These are phyloP conservation scores for Carpinus viminea DNA, from an alignment of 306 rosid species.

Conservation along the genomic window DNA sequence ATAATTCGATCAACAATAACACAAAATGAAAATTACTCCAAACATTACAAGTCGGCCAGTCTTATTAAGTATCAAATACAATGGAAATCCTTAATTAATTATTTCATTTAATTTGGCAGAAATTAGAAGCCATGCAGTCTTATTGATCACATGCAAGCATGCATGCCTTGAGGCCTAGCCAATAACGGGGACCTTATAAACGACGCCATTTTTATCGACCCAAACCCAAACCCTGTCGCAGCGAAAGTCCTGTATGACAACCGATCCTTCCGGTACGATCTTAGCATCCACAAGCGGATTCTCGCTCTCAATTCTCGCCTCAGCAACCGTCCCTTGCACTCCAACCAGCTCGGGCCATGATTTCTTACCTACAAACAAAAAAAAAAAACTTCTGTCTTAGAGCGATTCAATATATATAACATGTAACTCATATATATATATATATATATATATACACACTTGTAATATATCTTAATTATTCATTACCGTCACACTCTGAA, in stretches of 20 bases:
- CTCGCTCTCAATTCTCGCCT: conserved; percentile 43
- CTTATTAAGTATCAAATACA: too few species aligned
- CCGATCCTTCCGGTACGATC: conserved; percentile 24
- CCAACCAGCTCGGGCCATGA: conserved; percentile 65
- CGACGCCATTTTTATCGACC: conserved; percentile 31
- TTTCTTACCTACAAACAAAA: conserved; percentile 38
- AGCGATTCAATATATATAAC: too few species aligned
- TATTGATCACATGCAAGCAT: too few species aligned
- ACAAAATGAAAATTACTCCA: too few species aligned
- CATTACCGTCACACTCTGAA: conserved; percentile 24
- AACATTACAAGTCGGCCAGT: too few species aligned
- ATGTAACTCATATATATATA: too few species aligned
- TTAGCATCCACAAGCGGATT: conserved; percentile 37
- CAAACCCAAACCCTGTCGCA: conserved; percentile 59
- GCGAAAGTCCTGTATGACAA: conserved; percentile 10
- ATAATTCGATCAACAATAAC: too few species aligned
- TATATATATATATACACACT: too few species aligned
- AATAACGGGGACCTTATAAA: conserved; percentile 1
- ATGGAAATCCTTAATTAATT: too few species aligned
- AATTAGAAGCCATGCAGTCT: too few species aligned
- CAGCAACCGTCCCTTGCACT: conserved; percentile 37
- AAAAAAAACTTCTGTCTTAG: neutral
- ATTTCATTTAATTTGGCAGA: too few species aligned
- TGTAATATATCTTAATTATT: neutral
- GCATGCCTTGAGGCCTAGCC: neutral